Percentiles rank a stretch among this genome's conserved stretches.
Conservation (phyloP, 768 basidiomycete genomes). For the Kwoniella sp. region DNA sequence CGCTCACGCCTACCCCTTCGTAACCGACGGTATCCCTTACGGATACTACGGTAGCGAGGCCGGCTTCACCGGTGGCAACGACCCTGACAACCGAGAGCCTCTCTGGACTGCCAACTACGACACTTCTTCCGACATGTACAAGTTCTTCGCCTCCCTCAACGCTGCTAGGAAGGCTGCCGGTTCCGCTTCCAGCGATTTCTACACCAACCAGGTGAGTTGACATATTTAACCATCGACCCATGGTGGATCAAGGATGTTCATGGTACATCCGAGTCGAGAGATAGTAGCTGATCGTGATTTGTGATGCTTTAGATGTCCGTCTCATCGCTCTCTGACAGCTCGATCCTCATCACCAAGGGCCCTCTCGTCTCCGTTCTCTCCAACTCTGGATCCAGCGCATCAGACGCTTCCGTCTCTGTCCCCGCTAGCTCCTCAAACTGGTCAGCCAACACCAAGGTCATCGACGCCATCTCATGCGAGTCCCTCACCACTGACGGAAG, state of each 20-base stretch:
- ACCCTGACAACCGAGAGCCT: slow-evolving; percentile 55
- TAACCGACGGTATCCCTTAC: slow-evolving; percentile 56
- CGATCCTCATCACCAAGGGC: slow-evolving; percentile 46
- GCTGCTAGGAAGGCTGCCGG: slow-evolving; percentile 44
- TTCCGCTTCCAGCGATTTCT: slow-evolving; percentile 42
- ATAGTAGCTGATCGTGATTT: neutral
- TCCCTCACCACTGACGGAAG: slow-evolving; percentile 38
- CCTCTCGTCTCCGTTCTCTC: slow-evolving; percentile 50
- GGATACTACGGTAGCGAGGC: slow-evolving; percentile 53
- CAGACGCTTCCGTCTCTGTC: slow-evolving; percentile 32
- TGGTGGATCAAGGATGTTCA: too few species aligned
- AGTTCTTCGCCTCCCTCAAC: slow-evolving; percentile 48
- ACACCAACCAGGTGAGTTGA: slow-evolving; percentile 47
- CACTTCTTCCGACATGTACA: slow-evolving; percentile 48
- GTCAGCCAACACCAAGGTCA: slow-evolving; percentile 31
- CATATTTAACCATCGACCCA: too few species aligned
- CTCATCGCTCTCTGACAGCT: slow-evolving; percentile 30
- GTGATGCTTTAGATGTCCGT: slow-evolving; percentile 35
- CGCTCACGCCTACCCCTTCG: slow-evolving; percentile 55
- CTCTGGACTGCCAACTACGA: slow-evolving; percentile 48
- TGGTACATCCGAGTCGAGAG: neutral
- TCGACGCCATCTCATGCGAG: slow-evolving; percentile 48
- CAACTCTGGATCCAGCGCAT: slow-evolving; percentile 41
- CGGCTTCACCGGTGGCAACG: slow-evolving; percentile 53
- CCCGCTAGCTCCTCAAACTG: slow-evolving; percentile 35